Evolutionary conservation across 768 basidiomycete genomes (phyloP), one percentile per base, ranked within the genome.

Genomic region (Sarcodon aspratus): DNA sequence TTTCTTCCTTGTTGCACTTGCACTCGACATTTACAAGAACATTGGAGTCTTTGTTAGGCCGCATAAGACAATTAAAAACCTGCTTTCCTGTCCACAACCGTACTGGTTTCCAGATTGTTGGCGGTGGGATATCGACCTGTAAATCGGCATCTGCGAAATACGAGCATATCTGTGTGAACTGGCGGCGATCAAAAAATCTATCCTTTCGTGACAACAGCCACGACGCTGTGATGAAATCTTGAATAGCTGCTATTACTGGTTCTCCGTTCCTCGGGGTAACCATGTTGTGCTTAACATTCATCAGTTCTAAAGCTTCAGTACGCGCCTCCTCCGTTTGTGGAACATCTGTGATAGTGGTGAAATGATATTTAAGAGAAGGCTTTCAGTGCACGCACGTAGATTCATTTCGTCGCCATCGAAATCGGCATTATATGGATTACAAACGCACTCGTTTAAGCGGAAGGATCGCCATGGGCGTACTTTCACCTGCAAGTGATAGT

Each of bases 321-420:
- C 95, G 74, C 3, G 96, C 93, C 67, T 99, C 96, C 65, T 99
- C 96, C 0, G 96, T 99, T 65, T 99, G 96, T 0, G 96, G 96
- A 1, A 99, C 91, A 65, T 99, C 94, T 98, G 53, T 7, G 11
- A 15, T 17, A 43, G 48, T 4, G 17, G 15, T 49, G 32, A 52
- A 43, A 55, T 32, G 45, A 52, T 35, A 44, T 27, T 44, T 54
- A 3, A 36, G 18, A 34, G 43, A 32, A 12, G 46, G 3, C 27
- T 31, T 7, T 21, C 48, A 11, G 17, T 46, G 9, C 7, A 65
- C 89, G 58, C 59, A 94, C 95, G 96, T 58, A 99, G 70, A 67
- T 99, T 99, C 96, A 99, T 99, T 64, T 99, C 96, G 62, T 99
- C 96, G 52, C 96, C 96, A 62, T 99, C 96, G 55, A 99, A 99